A percentile compares a stretch with the other conserved stretches of the same genome.
Evolutionary conservation across 306 rosid species (phyloP).

Genomic region (Rosa persica): DNA sequence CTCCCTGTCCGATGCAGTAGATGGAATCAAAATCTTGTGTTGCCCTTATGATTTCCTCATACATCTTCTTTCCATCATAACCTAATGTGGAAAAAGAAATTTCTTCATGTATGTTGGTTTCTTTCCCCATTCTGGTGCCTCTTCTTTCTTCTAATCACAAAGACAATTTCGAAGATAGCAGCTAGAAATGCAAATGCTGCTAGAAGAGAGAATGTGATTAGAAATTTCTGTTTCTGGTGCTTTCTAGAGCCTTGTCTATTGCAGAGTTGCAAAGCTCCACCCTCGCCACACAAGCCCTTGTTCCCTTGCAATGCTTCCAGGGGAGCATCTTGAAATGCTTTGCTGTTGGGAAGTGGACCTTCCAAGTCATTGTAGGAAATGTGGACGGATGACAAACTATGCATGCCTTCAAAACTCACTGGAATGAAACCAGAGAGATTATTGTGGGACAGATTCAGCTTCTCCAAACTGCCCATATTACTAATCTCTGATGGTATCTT

Average conservation of each 20-base stretch:
- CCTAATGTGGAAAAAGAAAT: neutral
- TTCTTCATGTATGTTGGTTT: neutral
- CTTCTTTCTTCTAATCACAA: neutral
- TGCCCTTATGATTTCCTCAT: neutral
- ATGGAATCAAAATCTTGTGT: neutral
- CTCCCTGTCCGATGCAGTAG: neutral
- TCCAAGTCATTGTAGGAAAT: conserved; percentile 21
- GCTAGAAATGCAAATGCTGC: neutral
- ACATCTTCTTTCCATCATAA: neutral
- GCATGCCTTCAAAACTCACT: conserved; percentile 5
- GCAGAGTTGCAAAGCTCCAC: conserved; percentile 5
- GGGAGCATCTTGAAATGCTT: conserved; percentile 10
- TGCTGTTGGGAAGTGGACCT: conserved; percentile 23
- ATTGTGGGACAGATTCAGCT: conserved; percentile 15
- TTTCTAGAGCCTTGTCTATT: neutral
- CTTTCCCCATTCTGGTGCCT: neutral
- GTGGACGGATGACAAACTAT: conserved; percentile 7
- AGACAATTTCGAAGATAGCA: neutral
- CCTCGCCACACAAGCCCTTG: conserved; percentile 20
- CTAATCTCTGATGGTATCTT: neutral
- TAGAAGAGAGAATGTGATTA: conserved; percentile 8
- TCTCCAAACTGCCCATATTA: conserved; percentile 14
- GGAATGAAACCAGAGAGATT: conserved; percentile 24
- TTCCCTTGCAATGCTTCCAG: conserved; percentile 6
- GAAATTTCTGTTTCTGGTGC: neutral